phyloP scores from a whole-genome alignment of 208 protist species.

The Trichomonas tenax region DNA sequence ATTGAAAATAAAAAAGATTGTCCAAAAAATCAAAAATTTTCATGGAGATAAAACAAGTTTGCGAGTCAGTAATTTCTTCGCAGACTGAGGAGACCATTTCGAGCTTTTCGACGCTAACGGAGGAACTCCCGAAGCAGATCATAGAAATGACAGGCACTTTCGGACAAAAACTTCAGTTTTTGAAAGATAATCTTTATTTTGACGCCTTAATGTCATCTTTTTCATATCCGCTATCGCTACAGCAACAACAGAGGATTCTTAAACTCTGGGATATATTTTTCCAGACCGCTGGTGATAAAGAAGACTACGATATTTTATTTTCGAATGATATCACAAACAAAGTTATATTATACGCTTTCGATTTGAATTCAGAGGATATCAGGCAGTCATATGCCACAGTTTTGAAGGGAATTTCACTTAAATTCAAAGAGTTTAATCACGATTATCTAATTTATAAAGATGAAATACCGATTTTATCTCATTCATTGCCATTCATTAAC shows the following conservation, averaged over 20 bases:
- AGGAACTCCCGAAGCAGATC: not conserved
- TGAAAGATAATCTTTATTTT: not conserved
- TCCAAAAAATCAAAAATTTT: not conserved
- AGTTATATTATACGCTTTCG: not conserved
- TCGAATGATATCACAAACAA: not conserved
- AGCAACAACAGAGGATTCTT: not conserved
- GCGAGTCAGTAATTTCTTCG: not conserved
- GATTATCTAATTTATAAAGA: not conserved
- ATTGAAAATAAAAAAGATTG: too few relatives aligned
- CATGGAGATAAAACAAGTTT: not conserved
- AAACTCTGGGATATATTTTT: conserved; percentile 13
- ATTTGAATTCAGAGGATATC: not conserved
- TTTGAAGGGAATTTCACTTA: not conserved
- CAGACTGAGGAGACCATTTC: not conserved
- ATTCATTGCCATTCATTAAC: not conserved
- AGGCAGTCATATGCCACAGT: not conserved
- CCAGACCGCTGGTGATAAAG: not conserved
- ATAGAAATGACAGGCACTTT: too few relatives aligned
- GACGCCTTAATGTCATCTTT: not conserved
- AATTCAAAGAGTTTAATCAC: not conserved
- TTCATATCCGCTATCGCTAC: not conserved
- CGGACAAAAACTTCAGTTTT: not conserved
- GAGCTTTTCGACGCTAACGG: not conserved
- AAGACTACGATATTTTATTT: not conserved
- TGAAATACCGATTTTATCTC: not conserved